These are phyloP conservation scores for Microbotryomycetes sp. DNA, from an alignment of 1,284 basidiomycete genomes.

Conservation along the genomic window DNA sequence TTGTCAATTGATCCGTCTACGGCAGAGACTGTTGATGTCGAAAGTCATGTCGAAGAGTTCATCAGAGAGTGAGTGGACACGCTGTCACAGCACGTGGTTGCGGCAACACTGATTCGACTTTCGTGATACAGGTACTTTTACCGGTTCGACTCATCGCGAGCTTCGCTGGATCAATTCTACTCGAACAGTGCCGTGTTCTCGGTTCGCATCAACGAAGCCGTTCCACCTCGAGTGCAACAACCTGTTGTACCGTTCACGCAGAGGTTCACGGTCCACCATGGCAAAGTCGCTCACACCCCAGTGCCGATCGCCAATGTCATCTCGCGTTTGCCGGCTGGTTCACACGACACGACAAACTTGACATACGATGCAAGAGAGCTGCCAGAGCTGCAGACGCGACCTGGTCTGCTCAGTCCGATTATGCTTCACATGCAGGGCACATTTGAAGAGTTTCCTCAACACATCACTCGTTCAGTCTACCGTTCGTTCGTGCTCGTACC, in stretches of 20 bases:
- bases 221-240: conserved; percentile 8
- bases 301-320: conserved; percentile 25
- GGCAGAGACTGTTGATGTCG: conserved; percentile 11
- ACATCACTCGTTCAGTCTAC: conserved; percentile 12
- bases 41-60: conserved; percentile 7
- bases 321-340: conserved; percentile 16
- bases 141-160: conserved; percentile 21
- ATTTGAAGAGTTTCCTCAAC: conserved; percentile 28
- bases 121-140: conserved; percentile 18
- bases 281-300: conserved; percentile 13
- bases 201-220: conserved; percentile 6
- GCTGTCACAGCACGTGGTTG: too few relatives aligned
- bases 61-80: conserved; percentile 22
- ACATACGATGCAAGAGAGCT: conserved; percentile 14
- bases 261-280: not conserved
- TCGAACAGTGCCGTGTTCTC: conserved; percentile 21
- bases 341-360: conserved; percentile 11
- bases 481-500: conserved; percentile 26
- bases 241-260: not conserved
- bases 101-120: not conserved
- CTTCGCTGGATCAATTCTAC: conserved; percentile 23
- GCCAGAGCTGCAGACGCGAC: conserved; percentile 7
- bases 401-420: conserved; percentile 1
- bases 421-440: conserved; percentile 17
- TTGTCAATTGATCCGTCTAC: conserved; percentile 1